phyloP scores from a whole-genome alignment of 768 basidiomycete genomes.

The Trichaptum fuscoviolaceum region DNA sequence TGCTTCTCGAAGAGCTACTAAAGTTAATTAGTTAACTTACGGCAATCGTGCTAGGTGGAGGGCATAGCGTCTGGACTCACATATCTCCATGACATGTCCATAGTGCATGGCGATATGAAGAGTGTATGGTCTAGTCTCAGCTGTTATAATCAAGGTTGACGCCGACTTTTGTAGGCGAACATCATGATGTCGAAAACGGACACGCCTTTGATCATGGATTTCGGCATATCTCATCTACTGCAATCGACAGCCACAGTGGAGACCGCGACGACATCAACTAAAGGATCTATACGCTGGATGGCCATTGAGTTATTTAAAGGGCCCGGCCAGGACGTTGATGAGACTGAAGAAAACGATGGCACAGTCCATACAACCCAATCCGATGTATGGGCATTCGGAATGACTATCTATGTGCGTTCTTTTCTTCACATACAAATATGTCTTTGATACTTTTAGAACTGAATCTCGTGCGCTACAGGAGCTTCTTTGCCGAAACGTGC shows the following conservation, averaged over 20 bases:
- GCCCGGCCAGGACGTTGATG: background rate
- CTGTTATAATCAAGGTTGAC: background rate
- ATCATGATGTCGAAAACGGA: background rate
- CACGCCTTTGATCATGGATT: background rate
- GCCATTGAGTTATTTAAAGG: background rate
- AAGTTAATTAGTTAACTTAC: too few relatives aligned
- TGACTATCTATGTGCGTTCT: conserved; percentile 3
- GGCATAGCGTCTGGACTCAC: background rate
- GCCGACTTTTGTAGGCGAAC: background rate
- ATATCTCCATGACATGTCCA: background rate
- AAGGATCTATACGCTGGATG: conserved; percentile 1
- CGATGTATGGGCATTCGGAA: conserved; percentile 4
- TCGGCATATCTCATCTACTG: background rate
- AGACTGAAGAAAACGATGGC: background rate
- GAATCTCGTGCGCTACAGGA: background rate
- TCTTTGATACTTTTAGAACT: background rate
- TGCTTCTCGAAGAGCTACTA: background rate
- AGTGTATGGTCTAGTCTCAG: background rate
- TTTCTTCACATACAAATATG: background rate
- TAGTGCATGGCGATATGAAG: conserved; percentile 2
- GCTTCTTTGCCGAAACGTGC: background rate
- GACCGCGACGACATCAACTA: background rate
- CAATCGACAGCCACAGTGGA: background rate
- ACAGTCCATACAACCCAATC: conserved; percentile 1
- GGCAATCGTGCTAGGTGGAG: background rate